Evolutionary conservation across 2,329 filamentous ascomycete genomes (phyloP).

Genomic region (Aureobasidium mangrovei): DNA sequence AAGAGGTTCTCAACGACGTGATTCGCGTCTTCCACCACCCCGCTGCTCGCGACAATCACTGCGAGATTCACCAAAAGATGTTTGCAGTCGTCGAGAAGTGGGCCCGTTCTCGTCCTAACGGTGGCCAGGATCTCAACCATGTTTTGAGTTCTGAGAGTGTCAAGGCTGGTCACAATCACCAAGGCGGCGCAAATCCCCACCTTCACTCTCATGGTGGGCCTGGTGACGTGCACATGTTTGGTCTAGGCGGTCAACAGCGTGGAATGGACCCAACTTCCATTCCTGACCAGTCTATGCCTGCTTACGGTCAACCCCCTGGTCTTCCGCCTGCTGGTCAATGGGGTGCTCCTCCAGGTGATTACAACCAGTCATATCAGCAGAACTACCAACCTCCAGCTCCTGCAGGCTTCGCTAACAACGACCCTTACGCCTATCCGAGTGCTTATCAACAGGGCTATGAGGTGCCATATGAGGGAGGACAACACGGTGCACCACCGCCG

Average conservation of each 20-base stretch:
- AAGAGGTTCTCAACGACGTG: conserved; percentile 76
- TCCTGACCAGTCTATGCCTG: neutral
- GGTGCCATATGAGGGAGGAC: conserved; percentile 20
- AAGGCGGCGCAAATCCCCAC: conserved; percentile 12
- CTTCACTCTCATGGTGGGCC: conserved; percentile 8
- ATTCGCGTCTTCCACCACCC: conserved; percentile 85
- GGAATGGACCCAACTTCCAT: neutral
- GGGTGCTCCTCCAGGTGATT: neutral
- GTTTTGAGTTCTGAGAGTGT: conserved; percentile 80
- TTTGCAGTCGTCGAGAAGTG: conserved; percentile 76
- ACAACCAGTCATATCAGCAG: conserved; percentile 9
- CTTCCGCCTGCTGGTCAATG: neutral
- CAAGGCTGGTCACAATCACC: conserved; percentile 71
- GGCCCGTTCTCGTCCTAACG: conserved; percentile 61
- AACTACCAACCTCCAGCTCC: conserved; percentile 18
- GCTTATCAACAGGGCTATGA: conserved; percentile 30
- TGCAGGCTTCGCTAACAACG: conserved; percentile 23
- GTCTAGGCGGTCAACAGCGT: neutral
- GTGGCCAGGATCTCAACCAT: conserved; percentile 58
- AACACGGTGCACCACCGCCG: neutral
- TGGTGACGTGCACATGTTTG: conserved; percentile 2
- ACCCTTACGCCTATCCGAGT: conserved; percentile 24
- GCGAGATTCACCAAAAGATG: conserved; percentile 82
- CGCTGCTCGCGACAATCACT: conserved; percentile 61
- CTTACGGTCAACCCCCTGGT: neutral